Evolutionary conservation across 805 yeast genomes (phyloP), one percentile per base, ranked within the genome.

Genomic region (Schwanniomyces vanrijiae): DNA sequence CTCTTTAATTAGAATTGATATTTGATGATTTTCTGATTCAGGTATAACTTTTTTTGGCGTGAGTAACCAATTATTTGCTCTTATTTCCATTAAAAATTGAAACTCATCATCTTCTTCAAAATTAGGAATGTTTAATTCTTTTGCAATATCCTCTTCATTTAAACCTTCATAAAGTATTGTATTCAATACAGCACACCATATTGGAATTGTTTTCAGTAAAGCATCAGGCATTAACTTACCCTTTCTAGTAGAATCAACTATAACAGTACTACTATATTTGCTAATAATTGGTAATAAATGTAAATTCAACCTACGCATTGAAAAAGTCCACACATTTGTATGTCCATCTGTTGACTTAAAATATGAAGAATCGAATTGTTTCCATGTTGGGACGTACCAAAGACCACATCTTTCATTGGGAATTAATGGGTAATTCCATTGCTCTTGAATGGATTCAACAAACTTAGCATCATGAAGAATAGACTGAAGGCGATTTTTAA

Each of bases 331-430:
- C 53, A 88, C 83, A 45, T 78, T 77, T 0, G 81, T 82, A 58
- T 90, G 97, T 0, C 97, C 97, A 66, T 90, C 97, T 0, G 97
- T 90, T 21, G 95, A 86, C 59, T 90, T 90, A 69, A 90, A 90
- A 58, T 90, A 90, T 14, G 84, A 79, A 0, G 84, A 73, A 3
- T 77, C 81, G 0, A 45, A 38, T 20, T 65, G 68, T 0, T 53
- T 40, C 0, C 50, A 46, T 0, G 86, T 82, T 0, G 78, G 71
- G 3, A 84, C 80, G 55, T 90, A 90, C 97, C 97, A 90, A 11
- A 80, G 59, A 0, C 97, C 97, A 64, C 96, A 90, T 43, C 97
- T 67, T 61, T 87, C 92, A 61, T 90, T 90, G 4, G 96, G 86
- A 1, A 83, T 61, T 7, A 81, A 41, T 5, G 86, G 85, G 11